Base-by-base conservation (phyloP, 1,284 basidiomycete species). In the Ceratorhiza oryzae-sativae region DNA sequence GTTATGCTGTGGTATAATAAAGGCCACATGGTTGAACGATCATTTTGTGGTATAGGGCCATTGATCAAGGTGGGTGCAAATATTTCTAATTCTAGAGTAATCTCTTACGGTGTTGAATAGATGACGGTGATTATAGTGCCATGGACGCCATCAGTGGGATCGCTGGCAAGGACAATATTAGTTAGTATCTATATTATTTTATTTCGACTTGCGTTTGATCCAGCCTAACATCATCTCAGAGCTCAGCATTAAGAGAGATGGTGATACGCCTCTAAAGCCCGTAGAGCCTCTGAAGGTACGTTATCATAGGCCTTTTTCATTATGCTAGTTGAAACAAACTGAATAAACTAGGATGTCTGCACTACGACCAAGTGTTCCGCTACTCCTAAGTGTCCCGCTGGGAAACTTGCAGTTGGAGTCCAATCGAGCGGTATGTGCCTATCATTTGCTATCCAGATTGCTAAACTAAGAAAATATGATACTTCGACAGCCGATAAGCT, bases 91-190 rank as follows among this genome's bases (percentile, higher is more conserved):
- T 18, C 18, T n/a, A 23, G 18, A 20, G 46, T 49, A 9, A 9
- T 27, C n/a, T 30, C 53, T 30, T 27, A 23, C 15, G 1, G 53
- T 34, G 3, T 18, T 55, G 3, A 49, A 20, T 41, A 59, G 56
- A 59, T 27, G 36, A 39, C 32, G 56, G 56, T 12, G 25, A 59
- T 41, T 59, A 59, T 18, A 27, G 34, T 25, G 56, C 56, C n/a
- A 59, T 59, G 56, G 34, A 41, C 18, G 56, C 56, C 9, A 59
- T 59, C 34, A 59, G 56, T 27, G 56, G 56, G 10, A 42, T 30
- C 1, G 36, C 25, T 12, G 56, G 56, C 10, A 20, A 18, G 10
- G 9, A 41, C 6, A 59, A 59, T 18, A 30, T n/a, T 8, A 56
- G 53, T 56, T 15, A 56, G 53, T 56, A 4, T 18, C 2, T 18